A percentile compares a stretch with the other conserved stretches of the same genome.
Evolutionary conservation across 495 filamentous ascomycete genomes (phyloP).

Genomic region (Bacidia rubella): DNA sequence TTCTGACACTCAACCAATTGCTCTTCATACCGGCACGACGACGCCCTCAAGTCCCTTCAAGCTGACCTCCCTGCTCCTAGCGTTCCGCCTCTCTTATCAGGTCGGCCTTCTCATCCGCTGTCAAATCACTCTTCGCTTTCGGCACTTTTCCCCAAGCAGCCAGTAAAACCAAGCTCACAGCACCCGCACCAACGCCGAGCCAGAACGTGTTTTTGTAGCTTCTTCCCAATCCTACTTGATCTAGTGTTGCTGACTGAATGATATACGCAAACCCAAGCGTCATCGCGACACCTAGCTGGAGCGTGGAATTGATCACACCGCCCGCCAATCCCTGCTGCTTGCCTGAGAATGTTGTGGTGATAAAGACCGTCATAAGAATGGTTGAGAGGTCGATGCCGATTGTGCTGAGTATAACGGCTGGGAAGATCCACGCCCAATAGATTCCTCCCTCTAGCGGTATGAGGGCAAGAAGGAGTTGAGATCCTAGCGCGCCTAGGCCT

Average conservation of each 20-base stretch:
- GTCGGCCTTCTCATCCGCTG: constrained; percentile 45
- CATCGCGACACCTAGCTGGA: constrained; percentile 66
- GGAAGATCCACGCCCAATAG: constrained; percentile 64
- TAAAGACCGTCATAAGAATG: constrained; percentile 72
- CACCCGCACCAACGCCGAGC: constrained; percentile 47
- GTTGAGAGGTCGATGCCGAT: constrained; percentile 73
- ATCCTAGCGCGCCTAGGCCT: constrained; percentile 46
- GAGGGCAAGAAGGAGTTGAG: constrained; percentile 56
- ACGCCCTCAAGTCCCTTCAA: too few species aligned
- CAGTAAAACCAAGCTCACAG: constrained; percentile 39
- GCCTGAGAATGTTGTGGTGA: constrained; percentile 57
- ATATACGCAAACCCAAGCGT: constrained; percentile 65
- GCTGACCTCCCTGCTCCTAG: neutral
- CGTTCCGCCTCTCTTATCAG: constrained; percentile 5
- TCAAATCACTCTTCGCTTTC: constrained; percentile 55
- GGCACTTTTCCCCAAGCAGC: constrained; percentile 46
- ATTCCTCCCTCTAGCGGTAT: constrained; percentile 37
- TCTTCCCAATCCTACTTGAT: constrained; percentile 25
- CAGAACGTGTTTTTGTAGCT: constrained; percentile 54
- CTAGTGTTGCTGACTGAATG: constrained; percentile 36
- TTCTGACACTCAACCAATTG: neutral
- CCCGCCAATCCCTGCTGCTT: constrained; percentile 66
- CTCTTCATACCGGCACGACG: neutral
- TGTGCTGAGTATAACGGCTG: constrained; percentile 66
- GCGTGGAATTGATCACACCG: constrained; percentile 46